These are phyloP conservation scores for Phlebiopsis gigantea DNA, from an alignment of 768 basidiomycete genomes.

Conservation along the genomic window DNA sequence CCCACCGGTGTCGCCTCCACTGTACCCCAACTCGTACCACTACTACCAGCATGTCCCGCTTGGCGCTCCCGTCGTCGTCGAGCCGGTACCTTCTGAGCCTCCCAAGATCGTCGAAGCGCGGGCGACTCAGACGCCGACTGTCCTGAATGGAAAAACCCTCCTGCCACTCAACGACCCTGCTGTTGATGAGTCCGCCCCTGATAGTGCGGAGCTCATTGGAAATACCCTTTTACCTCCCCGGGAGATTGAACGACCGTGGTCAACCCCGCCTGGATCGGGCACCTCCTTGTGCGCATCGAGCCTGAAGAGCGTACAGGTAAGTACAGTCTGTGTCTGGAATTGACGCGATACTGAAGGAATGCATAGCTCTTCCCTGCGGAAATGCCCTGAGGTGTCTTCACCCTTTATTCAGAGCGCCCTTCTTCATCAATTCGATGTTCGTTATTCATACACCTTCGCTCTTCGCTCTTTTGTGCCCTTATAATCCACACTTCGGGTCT, in stretches of 20 bases:
- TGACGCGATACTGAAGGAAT: neutral
- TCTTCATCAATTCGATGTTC: neutral
- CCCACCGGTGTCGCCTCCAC: slow-evolving; percentile 9
- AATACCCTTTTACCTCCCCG: slow-evolving; percentile 1
- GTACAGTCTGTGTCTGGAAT: no score
- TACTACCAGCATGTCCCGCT: neutral
- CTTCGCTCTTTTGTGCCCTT: neutral
- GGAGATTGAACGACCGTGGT: slow-evolving; percentile 18
- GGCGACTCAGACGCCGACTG: slow-evolving; percentile 9
- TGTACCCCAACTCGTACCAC: neutral
- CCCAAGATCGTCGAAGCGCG: neutral
- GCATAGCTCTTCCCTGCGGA: slow-evolving; percentile 23
- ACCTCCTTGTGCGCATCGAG: neutral
- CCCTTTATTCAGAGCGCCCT: neutral
- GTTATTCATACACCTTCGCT: neutral
- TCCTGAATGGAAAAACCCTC: slow-evolving; percentile 20
- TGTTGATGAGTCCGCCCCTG: neutral
- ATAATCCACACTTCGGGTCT: no score
- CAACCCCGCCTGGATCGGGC: slow-evolving; percentile 20
- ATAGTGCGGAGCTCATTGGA: no score
- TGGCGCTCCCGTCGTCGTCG: neutral
- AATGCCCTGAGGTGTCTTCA: slow-evolving; percentile 15
- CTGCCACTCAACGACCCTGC: neutral
- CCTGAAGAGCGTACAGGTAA: neutral
- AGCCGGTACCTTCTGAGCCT: no score